Evolutionary conservation across 2,329 filamentous ascomycete species (phyloP).

Genomic region (Penicillium sp.): DNA sequence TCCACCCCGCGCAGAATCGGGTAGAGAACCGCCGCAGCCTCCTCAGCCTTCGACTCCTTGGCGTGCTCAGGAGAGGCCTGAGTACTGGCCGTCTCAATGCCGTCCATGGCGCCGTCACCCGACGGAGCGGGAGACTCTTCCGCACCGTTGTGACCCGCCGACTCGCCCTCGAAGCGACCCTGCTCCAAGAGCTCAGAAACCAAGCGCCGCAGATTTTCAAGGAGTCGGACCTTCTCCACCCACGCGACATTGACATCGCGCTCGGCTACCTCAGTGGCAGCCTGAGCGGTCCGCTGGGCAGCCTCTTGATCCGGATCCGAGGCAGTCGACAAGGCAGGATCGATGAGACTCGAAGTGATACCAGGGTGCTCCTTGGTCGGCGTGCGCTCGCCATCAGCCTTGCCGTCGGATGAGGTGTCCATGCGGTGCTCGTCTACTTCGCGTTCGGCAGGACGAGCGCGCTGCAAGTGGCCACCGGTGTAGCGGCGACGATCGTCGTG

Average conservation of each 20-base stretch:
- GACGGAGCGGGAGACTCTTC: constrained; percentile 22
- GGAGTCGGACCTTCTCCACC: constrained; percentile 66
- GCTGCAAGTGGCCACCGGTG: constrained; percentile 62
- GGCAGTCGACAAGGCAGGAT: constrained; percentile 42
- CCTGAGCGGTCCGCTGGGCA: constrained; percentile 39
- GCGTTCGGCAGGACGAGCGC: constrained; percentile 49
- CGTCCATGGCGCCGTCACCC: constrained; percentile 32
- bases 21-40: constrained; percentile 33
- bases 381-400: constrained; percentile 37
- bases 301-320: constrained; percentile 34
- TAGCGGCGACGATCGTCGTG: constrained; percentile 63
- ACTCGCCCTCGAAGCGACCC: constrained; percentile 49
- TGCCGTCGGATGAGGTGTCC: constrained; percentile 38
- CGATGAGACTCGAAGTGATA: constrained; percentile 45
- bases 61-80: constrained; percentile 50
- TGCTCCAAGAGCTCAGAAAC: constrained; percentile 58
- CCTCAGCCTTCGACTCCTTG: constrained; percentile 29
- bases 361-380: constrained; percentile 34
- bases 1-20: constrained; percentile 37
- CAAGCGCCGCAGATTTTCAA: constrained; percentile 61
- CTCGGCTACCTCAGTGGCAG: constrained; percentile 44
- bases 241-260: constrained; percentile 55
- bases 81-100: constrained; percentile 33
- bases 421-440: constrained; percentile 37
- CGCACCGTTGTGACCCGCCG: constrained; percentile 16